Evolutionary conservation across 1,284 basidiomycete species (phyloP).

Genomic region (Cystobasidiaceae sp.): DNA sequence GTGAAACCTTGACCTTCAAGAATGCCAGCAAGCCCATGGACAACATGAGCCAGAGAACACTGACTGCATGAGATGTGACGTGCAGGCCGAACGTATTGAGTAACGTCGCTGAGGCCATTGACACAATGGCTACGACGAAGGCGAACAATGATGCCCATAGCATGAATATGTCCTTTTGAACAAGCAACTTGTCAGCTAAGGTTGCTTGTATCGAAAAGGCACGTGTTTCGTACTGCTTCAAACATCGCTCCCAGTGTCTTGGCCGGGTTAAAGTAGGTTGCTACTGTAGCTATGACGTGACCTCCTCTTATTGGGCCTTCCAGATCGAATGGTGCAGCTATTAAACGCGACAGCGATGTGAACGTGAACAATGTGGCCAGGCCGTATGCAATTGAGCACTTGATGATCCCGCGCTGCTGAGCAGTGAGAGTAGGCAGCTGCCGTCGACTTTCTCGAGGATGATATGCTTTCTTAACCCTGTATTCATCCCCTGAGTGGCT

Average conservation of each 20-base stretch:
- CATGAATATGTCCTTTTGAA: constrained; percentile 59
- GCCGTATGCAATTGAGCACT: constrained; percentile 87
- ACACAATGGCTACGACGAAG: constrained; percentile 65
- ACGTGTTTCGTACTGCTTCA: background rate
- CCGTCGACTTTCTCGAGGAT: background rate
- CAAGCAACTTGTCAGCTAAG: background rate
- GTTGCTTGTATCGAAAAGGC: too few relatives aligned
- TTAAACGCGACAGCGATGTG: constrained; percentile 50
- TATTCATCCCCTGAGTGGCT: constrained; percentile 29
- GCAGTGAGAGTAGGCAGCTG: constrained; percentile 15
- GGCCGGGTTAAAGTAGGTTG: constrained; percentile 40
- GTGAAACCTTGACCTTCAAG: constrained; percentile 83
- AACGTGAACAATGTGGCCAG: constrained; percentile 90
- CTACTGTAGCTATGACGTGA: constrained; percentile 41
- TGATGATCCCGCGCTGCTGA: constrained; percentile 56
- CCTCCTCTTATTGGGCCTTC: constrained; percentile 42
- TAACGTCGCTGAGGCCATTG: constrained; percentile 53
- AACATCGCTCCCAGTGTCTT: constrained; percentile 34
- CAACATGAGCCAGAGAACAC: constrained; percentile 76
- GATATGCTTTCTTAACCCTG: background rate
- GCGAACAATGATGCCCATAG: constrained; percentile 67
- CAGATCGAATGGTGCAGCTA: constrained; percentile 41
- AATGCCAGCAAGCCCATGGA: constrained; percentile 77
- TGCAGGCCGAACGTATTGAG: constrained; percentile 48
- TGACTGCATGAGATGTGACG: constrained; percentile 45